phyloP scores from a whole-genome alignment of 306 rosid genomes.

The Gynostemma pentaphyllum region DNA sequence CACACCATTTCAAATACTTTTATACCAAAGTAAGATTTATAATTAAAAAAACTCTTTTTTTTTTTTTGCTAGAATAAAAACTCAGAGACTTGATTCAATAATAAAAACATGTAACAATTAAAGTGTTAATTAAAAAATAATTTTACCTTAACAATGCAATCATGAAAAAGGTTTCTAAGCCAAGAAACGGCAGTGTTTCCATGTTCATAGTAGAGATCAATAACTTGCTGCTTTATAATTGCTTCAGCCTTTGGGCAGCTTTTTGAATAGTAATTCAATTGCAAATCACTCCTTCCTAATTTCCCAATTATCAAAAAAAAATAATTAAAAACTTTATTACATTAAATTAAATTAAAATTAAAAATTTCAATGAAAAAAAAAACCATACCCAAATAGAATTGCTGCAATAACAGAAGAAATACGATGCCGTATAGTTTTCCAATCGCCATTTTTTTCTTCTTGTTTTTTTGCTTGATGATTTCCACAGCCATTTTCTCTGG shows the following conservation, averaged over 20 bases:
- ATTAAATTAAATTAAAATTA: background rate
- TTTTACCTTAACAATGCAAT: conserved; percentile 65
- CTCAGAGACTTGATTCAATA: too few species aligned
- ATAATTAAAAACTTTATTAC: background rate
- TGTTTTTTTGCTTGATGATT: too few species aligned
- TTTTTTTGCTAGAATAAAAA: too few species aligned
- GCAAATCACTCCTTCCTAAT: conserved; percentile 56
- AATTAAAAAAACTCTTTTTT: too few species aligned
- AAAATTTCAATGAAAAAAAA: background rate
- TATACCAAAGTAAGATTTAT: background rate
- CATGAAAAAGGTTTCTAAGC: conserved; percentile 94
- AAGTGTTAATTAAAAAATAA: background rate
- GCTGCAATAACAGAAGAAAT: too few species aligned
- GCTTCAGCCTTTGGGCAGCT: conserved; percentile 87
- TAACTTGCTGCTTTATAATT: conserved; percentile 54
- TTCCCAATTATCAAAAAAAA: background rate
- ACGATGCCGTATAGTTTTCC: too few species aligned
- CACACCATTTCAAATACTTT: too few species aligned
- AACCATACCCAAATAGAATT: too few species aligned
- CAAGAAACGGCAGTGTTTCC: conserved; percentile 84
- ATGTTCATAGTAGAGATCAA: conserved; percentile 45
- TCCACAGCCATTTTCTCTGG: too few species aligned
- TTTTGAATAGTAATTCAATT: conserved; percentile 35
- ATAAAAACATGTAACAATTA: too few species aligned
- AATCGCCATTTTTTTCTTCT: too few species aligned